Evolutionary conservation across 331 rosid genomes (phyloP).

Genomic region (Malus hybrid): DNA sequence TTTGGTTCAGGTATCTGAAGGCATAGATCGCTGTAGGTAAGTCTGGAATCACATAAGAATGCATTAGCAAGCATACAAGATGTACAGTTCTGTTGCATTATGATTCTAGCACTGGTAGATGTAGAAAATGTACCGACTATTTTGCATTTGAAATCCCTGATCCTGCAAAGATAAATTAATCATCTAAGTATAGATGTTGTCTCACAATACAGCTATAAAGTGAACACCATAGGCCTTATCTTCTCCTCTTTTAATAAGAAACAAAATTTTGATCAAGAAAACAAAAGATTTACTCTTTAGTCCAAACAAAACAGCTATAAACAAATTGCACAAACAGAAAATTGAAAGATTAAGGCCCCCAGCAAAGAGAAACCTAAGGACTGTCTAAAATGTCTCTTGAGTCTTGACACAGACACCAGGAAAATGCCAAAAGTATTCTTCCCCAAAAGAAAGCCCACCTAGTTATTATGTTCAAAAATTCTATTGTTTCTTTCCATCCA

Average conservation of each 20-base stretch:
- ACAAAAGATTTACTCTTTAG: neutral
- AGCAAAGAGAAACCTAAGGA: neutral
- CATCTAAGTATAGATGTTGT: constrained; percentile 13
- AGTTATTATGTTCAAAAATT: neutral
- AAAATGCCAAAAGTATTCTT: neutral
- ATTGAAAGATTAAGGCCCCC: neutral
- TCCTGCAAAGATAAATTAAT: constrained; percentile 52
- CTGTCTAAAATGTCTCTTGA: neutral
- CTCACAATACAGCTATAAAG: neutral
- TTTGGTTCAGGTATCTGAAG: constrained; percentile 85
- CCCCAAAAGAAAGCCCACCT: neutral
- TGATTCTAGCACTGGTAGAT: constrained; percentile 11
- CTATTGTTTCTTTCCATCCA: neutral
- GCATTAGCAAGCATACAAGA: constrained; percentile 21
- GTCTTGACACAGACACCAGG: neutral
- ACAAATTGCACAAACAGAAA: neutral
- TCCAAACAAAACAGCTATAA: neutral
- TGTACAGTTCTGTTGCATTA: neutral
- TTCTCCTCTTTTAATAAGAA: neutral
- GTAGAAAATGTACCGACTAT: constrained; percentile 61
- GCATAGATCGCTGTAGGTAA: constrained; percentile 97
- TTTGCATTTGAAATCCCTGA: constrained; percentile 51
- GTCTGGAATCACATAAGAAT: constrained; percentile 49
- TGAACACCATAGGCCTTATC: neutral
- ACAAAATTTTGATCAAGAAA: neutral